Conservation (phyloP, 345 rosid species). For the Luvunga scandens region DNA sequence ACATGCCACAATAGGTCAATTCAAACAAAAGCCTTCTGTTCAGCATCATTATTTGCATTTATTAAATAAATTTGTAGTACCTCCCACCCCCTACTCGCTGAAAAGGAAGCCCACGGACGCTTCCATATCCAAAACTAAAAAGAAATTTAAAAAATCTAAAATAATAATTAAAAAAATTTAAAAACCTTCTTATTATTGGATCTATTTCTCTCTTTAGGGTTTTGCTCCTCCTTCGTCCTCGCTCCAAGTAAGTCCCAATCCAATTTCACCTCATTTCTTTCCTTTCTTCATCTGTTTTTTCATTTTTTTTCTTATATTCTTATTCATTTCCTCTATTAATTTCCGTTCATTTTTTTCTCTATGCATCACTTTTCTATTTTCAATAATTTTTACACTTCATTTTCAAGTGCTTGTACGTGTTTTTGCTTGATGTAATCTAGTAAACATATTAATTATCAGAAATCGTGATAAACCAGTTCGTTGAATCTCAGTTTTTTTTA, state of each 20-base stretch:
- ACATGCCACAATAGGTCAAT: neutral
- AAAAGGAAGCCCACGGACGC: neutral
- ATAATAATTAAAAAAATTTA: neutral
- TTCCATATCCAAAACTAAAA: neutral
- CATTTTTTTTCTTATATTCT: neutral
- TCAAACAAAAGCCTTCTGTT: neutral
- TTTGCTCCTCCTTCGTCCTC: conserved; percentile 10
- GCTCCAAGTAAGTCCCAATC: conserved; percentile 2
- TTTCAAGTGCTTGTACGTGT: neutral
- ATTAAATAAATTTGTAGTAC: neutral
- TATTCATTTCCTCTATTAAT: neutral
- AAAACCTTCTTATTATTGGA: conserved; percentile 8
- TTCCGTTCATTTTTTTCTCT: neutral
- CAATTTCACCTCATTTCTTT: neutral
- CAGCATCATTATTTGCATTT: neutral
- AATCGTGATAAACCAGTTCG: neutral
- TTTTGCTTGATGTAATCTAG: neutral
- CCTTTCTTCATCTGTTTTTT: neutral
- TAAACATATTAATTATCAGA: neutral
- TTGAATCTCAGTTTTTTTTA: neutral
- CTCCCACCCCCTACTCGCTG: neutral
- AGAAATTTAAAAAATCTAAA: neutral
- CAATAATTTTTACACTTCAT: neutral
- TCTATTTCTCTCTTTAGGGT: conserved; percentile 6
- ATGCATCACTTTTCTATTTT: neutral